These are phyloP conservation scores for Pseudogymnoascus sp. DNA, from an alignment of 2,329 filamentous ascomycete genomes.

Conservation along the genomic window DNA sequence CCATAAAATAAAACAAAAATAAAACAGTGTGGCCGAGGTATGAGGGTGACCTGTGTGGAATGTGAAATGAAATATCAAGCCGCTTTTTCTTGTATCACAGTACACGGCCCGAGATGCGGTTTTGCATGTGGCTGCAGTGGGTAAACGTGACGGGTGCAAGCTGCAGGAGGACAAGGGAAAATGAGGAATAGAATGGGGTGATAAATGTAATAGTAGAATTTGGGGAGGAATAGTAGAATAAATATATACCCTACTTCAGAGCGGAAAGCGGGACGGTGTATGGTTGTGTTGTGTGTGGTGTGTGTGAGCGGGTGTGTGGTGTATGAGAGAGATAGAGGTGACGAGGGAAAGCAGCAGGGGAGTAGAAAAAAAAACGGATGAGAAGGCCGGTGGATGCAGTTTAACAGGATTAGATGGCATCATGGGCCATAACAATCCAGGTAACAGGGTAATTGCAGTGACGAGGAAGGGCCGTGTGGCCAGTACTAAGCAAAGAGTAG, in stretches of 20 bases:
- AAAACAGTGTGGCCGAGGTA: slow-evolving; percentile 2
- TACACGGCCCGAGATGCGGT: slow-evolving; percentile 3
- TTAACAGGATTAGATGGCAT: slow-evolving; percentile 2
- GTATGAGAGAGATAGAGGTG: neutral
- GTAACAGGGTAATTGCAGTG: slow-evolving; percentile 1
- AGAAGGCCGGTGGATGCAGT: neutral
- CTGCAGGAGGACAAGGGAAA: neutral
- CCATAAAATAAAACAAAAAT: slow-evolving; percentile 5
- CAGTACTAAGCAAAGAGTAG: neutral
- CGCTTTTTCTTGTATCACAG: neutral
- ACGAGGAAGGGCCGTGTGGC: neutral
- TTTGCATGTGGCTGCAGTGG: slow-evolving; percentile 1
- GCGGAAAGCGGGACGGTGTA: neutral
- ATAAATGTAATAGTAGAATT: neutral
- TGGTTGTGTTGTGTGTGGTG: neutral
- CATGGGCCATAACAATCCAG: neutral
- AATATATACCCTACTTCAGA: neutral
- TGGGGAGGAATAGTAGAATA: neutral
- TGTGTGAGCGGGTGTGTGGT: neutral
- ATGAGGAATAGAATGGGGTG: neutral
- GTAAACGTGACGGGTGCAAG: neutral
- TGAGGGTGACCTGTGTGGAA: neutral
- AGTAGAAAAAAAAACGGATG: neutral
- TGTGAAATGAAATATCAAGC: slow-evolving; percentile 6
- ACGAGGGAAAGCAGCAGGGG: neutral